Evolutionary conservation across 129 eudicot genomes (phyloP).

Genomic region (Escallonia herrerae): DNA sequence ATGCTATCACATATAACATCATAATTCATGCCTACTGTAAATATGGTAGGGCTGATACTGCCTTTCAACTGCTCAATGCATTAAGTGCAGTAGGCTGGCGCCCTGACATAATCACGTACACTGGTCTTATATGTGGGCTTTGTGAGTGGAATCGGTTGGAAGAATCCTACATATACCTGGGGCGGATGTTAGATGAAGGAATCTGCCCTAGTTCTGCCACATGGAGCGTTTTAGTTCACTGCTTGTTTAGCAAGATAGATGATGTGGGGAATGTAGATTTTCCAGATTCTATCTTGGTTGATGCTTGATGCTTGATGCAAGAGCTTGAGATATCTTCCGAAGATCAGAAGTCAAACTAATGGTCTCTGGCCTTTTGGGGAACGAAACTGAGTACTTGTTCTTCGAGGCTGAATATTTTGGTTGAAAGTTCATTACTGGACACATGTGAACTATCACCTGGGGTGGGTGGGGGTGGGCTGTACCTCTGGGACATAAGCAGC

Average conservation of each 20-base stretch:
- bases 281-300: constrained; percentile 29
- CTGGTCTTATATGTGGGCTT: constrained; percentile 49
- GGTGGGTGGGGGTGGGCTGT: no score
- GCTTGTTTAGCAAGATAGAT: constrained; percentile 44
- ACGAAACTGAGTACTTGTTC: no score
- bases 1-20: constrained; percentile 52
- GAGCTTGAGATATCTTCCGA: not conserved
- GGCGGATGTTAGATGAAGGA: constrained; percentile 57
- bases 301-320: constrained; percentile 8
- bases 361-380: not conserved
- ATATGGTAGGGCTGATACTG: constrained; percentile 33
- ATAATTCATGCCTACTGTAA: constrained; percentile 54
- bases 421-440: no score
- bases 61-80: constrained; percentile 35
- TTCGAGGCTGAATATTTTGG: no score
- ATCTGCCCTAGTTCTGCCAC: constrained; percentile 42
- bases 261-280: constrained; percentile 23
- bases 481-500: no score
- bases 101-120: constrained; percentile 45
- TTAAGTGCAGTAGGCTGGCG: constrained; percentile 32
- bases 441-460: no score
- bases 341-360: not conserved
- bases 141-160: constrained; percentile 33
- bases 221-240: constrained; percentile 62
- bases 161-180: constrained; percentile 41